phyloP scores from a whole-genome alignment of 2,329 filamentous ascomycete species.

The Scedosporium minutisporum region DNA sequence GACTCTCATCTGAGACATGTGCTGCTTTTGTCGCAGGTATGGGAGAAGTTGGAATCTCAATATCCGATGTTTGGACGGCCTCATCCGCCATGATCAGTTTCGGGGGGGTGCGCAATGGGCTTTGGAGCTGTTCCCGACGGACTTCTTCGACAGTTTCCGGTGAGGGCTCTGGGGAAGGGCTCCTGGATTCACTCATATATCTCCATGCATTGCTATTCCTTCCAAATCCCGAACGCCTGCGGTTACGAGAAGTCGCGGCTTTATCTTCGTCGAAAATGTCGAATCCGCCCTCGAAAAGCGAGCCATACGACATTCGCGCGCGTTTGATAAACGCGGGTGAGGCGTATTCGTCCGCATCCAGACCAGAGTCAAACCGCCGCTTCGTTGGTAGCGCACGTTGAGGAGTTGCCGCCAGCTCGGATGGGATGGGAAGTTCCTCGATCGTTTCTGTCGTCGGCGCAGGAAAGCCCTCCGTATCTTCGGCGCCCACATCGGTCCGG shows the following conservation, averaged over 20 bases:
- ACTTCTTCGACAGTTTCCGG: constrained; percentile 16
- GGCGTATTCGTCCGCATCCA: constrained; percentile 45
- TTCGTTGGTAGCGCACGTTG: background rate
- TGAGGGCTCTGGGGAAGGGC: constrained; percentile 32
- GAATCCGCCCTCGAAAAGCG: constrained; percentile 51
- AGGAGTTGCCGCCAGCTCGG: background rate
- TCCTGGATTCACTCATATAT: constrained; percentile 61
- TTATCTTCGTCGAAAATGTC: constrained; percentile 62
- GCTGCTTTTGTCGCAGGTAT: constrained; percentile 18
- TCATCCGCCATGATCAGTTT: constrained; percentile 24
- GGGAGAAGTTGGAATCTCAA: constrained; percentile 9
- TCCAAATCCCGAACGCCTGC: constrained; percentile 51
- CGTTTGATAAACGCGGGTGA: constrained; percentile 76
- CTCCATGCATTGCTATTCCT: constrained; percentile 62
- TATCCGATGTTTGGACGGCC: constrained; percentile 23
- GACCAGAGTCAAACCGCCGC: background rate
- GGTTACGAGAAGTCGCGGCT: constrained; percentile 30
- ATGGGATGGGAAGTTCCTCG: constrained; percentile 11
- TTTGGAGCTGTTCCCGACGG: constrained; percentile 5
- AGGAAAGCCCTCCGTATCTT: constrained; percentile 9
- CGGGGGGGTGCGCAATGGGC: background rate
- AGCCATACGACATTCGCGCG: constrained; percentile 58
- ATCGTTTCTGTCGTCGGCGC: background rate
- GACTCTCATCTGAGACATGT: constrained; percentile 19
- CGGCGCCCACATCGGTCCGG: constrained; percentile 12